These are phyloP conservation scores for Sporothrix humicola DNA, from an alignment of 2,329 filamentous ascomycete genomes.

Conservation along the genomic window DNA sequence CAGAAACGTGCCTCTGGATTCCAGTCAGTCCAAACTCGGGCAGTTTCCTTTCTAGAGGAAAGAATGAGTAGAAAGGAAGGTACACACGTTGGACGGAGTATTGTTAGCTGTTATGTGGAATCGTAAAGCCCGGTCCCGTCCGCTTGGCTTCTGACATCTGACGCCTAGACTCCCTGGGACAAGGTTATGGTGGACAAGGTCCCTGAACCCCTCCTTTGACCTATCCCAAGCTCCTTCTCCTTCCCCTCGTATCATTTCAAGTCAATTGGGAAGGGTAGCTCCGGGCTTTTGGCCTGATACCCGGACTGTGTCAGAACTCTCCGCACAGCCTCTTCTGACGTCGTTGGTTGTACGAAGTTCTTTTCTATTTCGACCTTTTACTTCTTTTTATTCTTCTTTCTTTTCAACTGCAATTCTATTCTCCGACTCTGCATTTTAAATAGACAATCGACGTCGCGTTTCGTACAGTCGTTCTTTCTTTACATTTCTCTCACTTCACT, in stretches of 20 bases:
- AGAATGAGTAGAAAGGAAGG: background rate
- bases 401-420: background rate
- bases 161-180: background rate
- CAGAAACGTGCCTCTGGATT: slow-evolving; percentile 12
- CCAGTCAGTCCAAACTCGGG: background rate
- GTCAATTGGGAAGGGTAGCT: background rate
- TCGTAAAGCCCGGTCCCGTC: slow-evolving; percentile 19
- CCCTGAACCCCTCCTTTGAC: no score
- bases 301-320: slow-evolving; percentile 26
- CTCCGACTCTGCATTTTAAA: background rate
- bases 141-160: background rate
- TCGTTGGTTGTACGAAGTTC: background rate
- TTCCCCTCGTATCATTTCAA: background rate
- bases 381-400: background rate
- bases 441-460: background rate
- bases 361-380: background rate
- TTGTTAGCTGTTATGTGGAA: background rate
- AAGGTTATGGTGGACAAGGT: no score
- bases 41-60: background rate
- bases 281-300: background rate
- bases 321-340: slow-evolving; percentile 21
- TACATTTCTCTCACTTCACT: background rate
- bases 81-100: no score
- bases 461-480: background rate
- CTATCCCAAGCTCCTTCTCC: no score